Conservation (phyloP, 495 filamentous ascomycete genomes). For the Penicillium coprophilum region DNA sequence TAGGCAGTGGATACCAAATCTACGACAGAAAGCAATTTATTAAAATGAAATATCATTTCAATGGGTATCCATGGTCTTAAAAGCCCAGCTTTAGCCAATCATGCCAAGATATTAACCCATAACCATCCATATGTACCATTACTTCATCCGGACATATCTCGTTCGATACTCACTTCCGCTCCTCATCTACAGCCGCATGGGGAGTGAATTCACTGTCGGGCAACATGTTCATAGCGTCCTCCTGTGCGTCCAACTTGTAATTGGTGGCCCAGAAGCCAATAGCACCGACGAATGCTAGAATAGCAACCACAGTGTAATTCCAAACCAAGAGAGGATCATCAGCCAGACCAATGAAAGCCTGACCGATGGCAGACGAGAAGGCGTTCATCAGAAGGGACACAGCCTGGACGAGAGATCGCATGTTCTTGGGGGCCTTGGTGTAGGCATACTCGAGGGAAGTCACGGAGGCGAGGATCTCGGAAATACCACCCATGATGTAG, state of each 20-base stretch:
- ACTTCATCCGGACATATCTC: slow-evolving; percentile 3
- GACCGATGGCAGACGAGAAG: slow-evolving; percentile 64
- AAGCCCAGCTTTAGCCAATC: background rate
- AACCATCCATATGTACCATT: background rate
- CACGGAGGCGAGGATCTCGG: slow-evolving; percentile 70
- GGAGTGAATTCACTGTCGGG: slow-evolving; percentile 26
- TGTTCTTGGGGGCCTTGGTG: slow-evolving; percentile 75
- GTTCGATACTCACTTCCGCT: slow-evolving; percentile 10
- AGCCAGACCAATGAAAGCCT: slow-evolving; percentile 65
- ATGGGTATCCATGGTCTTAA: background rate
- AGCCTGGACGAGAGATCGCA: slow-evolving; percentile 70
- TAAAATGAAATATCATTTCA: background rate
- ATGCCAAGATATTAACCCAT: background rate
- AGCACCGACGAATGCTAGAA: slow-evolving; percentile 60
- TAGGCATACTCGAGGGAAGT: slow-evolving; percentile 71
- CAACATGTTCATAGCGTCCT: slow-evolving; percentile 61
- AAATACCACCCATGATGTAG: slow-evolving; percentile 68
- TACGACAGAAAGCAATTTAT: background rate
- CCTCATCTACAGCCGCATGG: slow-evolving; percentile 18
- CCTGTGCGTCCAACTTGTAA: slow-evolving; percentile 57
- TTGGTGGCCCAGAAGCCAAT: slow-evolving; percentile 62
- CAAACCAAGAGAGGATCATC: slow-evolving; percentile 65
- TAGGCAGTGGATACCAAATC: no score
- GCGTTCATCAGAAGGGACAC: slow-evolving; percentile 69
- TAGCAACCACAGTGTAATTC: slow-evolving; percentile 63